Percentiles rank a stretch among this genome's conserved stretches.
Evolutionary conservation across 148 eudicot genomes (phyloP).

Genomic region (Arctostaphylos glauca): DNA sequence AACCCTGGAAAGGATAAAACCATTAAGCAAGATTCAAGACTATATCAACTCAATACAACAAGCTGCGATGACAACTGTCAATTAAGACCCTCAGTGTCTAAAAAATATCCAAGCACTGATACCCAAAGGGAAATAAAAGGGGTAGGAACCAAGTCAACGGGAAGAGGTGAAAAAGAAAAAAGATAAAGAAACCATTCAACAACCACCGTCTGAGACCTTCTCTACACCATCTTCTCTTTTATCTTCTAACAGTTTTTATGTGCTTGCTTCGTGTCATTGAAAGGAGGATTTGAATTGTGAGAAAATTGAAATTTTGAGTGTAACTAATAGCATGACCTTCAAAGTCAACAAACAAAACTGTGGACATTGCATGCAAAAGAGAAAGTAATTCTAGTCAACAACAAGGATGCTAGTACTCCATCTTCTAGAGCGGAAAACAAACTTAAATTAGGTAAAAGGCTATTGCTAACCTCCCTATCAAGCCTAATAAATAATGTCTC

Average conservation of each 20-base stretch:
- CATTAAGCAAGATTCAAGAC: neutral
- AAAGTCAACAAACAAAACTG: neutral
- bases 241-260: too few relatives aligned
- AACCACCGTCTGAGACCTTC: too few relatives aligned
- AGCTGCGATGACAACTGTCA: neutral
- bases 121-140: neutral
- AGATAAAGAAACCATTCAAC: too few relatives aligned
- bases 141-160: neutral
- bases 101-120: neutral
- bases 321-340: neutral
- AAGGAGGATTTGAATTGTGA: neutral
- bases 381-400: neutral
- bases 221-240: too few relatives aligned
- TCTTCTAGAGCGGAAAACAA: neutral
- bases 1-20: conserved; percentile 10
- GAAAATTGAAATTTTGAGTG: neutral
- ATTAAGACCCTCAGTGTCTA: neutral
- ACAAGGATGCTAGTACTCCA: neutral
- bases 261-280: too few relatives aligned
- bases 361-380: neutral
- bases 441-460: neutral
- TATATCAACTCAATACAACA: neutral
- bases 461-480: neutral
- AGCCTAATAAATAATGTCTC: conserved; percentile 3
- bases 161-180: too few relatives aligned